phyloP scores from a whole-genome alignment of 345 rosid genomes.

The Mallotus nudiflorus region DNA sequence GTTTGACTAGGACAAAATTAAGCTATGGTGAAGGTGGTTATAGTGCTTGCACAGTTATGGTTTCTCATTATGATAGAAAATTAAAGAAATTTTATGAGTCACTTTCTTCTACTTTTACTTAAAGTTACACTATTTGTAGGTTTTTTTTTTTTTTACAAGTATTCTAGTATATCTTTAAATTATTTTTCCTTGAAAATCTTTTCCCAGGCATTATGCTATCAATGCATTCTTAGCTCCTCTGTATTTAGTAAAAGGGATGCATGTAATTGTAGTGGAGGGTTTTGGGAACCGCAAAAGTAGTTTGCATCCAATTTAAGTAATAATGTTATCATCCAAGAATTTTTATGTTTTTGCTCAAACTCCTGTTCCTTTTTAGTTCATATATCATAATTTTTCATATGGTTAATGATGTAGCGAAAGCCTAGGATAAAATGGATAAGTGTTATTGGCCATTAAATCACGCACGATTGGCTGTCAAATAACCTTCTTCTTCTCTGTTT shows the following conservation, averaged over 20 bases:
- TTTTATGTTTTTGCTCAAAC: too few species aligned
- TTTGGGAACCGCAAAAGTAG: constrained; percentile 72
- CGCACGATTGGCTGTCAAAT: too few species aligned
- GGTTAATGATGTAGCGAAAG: too few species aligned
- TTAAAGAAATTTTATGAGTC: constrained; percentile 81
- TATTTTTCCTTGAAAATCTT: constrained; percentile 6
- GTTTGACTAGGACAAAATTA: constrained; percentile 89
- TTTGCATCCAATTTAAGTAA: constrained; percentile 90
- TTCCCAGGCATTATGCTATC: constrained; percentile 84
- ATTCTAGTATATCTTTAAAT: too few species aligned
- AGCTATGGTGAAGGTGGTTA: constrained; percentile 99
- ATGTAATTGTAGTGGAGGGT: constrained; percentile 90
- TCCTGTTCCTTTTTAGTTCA: too few species aligned
- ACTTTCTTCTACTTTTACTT: constrained; percentile 18
- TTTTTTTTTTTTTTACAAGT: constrained; percentile 11
- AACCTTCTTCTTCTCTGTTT: too few species aligned
- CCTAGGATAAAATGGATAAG: too few species aligned
- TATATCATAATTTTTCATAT: too few species aligned
- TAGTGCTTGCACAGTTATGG: constrained; percentile 96
- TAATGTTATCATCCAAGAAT: too few species aligned
- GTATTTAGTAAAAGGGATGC: constrained; percentile 96
- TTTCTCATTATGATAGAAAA: constrained; percentile 56
- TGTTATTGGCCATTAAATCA: too few species aligned
- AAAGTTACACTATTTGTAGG: not conserved
- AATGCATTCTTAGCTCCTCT: constrained; percentile 95